phyloP scores from a whole-genome alignment of 192 early-diverging fungal genomes.

The Coemansia sp. region DNA sequence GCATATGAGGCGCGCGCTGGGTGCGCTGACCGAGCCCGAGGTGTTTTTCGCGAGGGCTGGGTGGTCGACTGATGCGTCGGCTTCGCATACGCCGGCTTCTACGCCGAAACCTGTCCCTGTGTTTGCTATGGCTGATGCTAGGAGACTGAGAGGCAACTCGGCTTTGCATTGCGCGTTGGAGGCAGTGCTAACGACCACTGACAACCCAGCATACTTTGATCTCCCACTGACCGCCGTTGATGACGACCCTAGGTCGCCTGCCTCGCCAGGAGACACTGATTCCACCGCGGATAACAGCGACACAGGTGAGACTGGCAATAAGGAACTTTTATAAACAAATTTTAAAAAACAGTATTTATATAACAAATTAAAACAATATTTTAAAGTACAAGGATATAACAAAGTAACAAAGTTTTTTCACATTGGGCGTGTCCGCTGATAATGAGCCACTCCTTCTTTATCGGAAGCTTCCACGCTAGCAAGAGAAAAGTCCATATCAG shows the following conservation, averaged over 20 bases:
- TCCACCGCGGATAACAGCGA: neutral
- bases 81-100: slow-evolving; percentile 42
- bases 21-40: slow-evolving; percentile 71
- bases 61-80: slow-evolving; percentile 44
- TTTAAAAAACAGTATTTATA: no score
- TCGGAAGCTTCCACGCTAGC: slow-evolving; percentile 8
- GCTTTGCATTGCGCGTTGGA: slow-evolving; percentile 1
- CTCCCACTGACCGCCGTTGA: neutral
- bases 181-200: neutral
- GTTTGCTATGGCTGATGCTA: slow-evolving; percentile 14
- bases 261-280: neutral
- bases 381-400: no score
- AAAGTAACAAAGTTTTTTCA: neutral
- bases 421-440: slow-evolving; percentile 5
- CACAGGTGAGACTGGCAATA: neutral
- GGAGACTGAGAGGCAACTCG: neutral
- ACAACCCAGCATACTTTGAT: slow-evolving; percentile 5
- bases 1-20: slow-evolving; percentile 76
- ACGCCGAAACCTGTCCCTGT: slow-evolving; percentile 41
- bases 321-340: neutral
- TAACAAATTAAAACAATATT: neutral
- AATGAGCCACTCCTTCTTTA: slow-evolving; percentile 17
- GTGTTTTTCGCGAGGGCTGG: slow-evolving; percentile 61
- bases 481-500: slow-evolving; percentile 29
- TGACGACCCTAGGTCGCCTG: neutral